Base-by-base conservation (phyloP, 805 yeast species). In the Kluyveromyces dobzhanskii region DNA sequence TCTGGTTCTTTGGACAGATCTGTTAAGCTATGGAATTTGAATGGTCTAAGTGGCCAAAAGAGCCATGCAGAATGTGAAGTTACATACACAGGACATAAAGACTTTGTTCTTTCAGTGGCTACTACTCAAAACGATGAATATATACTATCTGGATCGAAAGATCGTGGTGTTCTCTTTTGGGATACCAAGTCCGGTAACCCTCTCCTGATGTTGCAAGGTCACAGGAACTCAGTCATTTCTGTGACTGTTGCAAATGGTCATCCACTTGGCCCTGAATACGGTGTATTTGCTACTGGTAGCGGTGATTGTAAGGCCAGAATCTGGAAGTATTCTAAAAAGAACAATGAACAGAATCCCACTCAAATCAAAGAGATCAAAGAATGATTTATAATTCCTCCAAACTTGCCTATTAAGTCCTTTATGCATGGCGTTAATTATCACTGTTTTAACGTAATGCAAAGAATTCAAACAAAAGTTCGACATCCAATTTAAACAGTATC, bases 281-380 rank as follows among this genome's bases (percentile, higher is more conserved):
- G 94, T 35, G 79, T 85, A 52, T 92, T 90, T 69, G 97, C 97
- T 40, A 88, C 97, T 11, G 97, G 97, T 41, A 75, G 86, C 64
- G 98, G 97, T 61, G 97, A 90, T 65, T 90, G 95, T 64, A 85
- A 88, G 60, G 97, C 97, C 30, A 78, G 96, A 64, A 84, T 90
- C 56, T 90, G 98, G 98, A 76, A 82, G 61, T 86, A 86, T 82
- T 78, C 48, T 13, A 52, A 48, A 39, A 34, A 37, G 34, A 40
- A 32, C 9, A 30, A 35, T 33, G 35, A 39, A 13, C 14, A 32
- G 11, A 35, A 35, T 18, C 44, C 43, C 30, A 38, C 46, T 11
- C 40, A 46, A 33, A 38, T 50, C 23, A 47, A 43, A 39, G 53
- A 49, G 24, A 38, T 49, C 13, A 44, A 40, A 39, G 49, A 45